phyloP scores from a whole-genome alignment of 495 filamentous ascomycete species.

The Neohortaea acidophila region DNA sequence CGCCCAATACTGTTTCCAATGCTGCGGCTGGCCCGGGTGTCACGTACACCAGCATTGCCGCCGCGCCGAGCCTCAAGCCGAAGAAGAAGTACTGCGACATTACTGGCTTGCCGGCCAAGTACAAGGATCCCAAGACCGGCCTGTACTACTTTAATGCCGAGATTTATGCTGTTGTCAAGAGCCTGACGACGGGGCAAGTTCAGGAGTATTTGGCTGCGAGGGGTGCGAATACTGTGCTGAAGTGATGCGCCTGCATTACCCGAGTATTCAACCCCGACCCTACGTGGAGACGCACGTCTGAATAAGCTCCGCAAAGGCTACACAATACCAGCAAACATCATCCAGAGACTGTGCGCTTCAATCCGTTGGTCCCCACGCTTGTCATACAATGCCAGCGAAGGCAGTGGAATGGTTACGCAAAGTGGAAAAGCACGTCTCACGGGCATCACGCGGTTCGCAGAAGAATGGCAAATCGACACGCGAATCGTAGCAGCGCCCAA shows the following conservation, averaged over 20 bases:
- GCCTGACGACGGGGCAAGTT: constrained; percentile 57
- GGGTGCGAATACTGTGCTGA: constrained; percentile 83
- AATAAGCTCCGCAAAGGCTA: too few species aligned
- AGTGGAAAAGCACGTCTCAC: too few species aligned
- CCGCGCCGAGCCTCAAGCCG: constrained; percentile 63
- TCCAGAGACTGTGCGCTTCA: too few species aligned
- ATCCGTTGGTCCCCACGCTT: too few species aligned
- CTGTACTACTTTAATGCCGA: constrained; percentile 81
- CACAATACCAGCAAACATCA: too few species aligned
- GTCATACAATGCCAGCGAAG: too few species aligned
- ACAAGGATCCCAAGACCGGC: constrained; percentile 85
- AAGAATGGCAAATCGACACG: too few species aligned
- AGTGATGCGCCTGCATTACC: constrained; percentile 38
- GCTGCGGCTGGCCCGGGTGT: constrained; percentile 43
- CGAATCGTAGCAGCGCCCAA: too few species aligned
- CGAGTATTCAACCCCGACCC: too few species aligned
- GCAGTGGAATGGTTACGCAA: too few species aligned
- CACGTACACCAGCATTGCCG: constrained; percentile 91
- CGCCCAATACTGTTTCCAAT: constrained; percentile 20
- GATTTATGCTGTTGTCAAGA: constrained; percentile 66
- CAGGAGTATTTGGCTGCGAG: constrained; percentile 80
- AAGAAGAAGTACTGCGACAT: constrained; percentile 83
- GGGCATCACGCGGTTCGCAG: too few species aligned
- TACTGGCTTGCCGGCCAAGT: constrained; percentile 74
- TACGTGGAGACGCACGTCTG: too few species aligned